Conservation (phyloP, 805 yeast genomes). For the Candida silvicultrix region DNA sequence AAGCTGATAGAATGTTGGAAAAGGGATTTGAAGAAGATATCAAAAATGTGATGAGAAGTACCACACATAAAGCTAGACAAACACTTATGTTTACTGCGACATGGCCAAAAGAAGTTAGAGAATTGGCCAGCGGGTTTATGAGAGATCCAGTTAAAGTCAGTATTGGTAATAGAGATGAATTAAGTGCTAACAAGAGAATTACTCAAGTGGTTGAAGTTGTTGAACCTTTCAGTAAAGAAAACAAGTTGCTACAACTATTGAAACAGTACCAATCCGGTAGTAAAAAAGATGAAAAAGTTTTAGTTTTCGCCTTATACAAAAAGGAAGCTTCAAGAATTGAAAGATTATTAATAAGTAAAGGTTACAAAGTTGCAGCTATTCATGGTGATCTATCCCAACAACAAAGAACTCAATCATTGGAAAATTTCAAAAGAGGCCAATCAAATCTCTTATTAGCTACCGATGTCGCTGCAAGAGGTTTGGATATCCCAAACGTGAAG, state of each 20-base stretch:
- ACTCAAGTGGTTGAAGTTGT: slow-evolving; percentile 91
- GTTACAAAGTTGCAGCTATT: slow-evolving; percentile 82
- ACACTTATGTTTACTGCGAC: slow-evolving; percentile 99
- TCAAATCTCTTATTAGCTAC: slow-evolving; percentile 83
- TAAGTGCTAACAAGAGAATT: slow-evolving; percentile 90
- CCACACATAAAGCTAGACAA: slow-evolving; percentile 56
- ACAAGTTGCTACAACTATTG: slow-evolving; percentile 62
- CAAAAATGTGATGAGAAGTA: slow-evolving; percentile 65
- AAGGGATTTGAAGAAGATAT: slow-evolving; percentile 98
- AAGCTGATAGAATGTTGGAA: slow-evolving; percentile 98
- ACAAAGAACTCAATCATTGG: slow-evolving; percentile 85
- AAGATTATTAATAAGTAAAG: slow-evolving; percentile 61
- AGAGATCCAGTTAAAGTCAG: slow-evolving; percentile 80
- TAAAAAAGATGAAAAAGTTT: slow-evolving; percentile 68
- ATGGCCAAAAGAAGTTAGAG: slow-evolving; percentile 99
- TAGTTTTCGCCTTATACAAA: slow-evolving; percentile 91
- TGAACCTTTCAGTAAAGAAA: slow-evolving; percentile 75
- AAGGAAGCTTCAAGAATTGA: slow-evolving; percentile 95
- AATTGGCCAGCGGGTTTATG: slow-evolving; percentile 83
- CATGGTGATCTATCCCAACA: slow-evolving; percentile 94
- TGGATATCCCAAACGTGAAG: slow-evolving; percentile 96
- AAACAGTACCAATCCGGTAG: slow-evolving; percentile 67
- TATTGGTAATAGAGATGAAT: slow-evolving; percentile 91
- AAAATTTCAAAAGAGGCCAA: slow-evolving; percentile 75
- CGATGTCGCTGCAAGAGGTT: slow-evolving; percentile 97